Base-by-base conservation (phyloP, 148 eudicot genomes). In the Rhododendron ovatum region DNA sequence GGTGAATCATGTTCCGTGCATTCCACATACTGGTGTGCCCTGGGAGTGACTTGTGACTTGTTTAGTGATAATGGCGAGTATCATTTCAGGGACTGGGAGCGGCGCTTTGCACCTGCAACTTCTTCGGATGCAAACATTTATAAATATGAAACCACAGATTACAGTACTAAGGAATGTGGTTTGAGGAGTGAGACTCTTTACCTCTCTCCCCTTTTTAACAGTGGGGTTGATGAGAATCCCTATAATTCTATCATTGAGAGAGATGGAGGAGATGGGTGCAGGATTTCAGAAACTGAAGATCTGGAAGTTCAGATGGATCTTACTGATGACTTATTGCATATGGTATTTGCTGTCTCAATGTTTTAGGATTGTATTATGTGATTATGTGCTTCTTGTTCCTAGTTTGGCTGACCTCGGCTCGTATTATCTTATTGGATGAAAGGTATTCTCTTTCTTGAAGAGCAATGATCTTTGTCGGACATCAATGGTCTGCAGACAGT, bases 401-500 rank as follows among this genome's bases (percentile, higher is more conserved):
- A 30, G 35, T 28, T 51, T 43, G 78, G 80, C 26, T 78, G 55
- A 87, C 83, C 41, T 55, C 78, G 13, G 10, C 69, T 82, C 14
- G 22, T 80, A n/a, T n/a, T 76, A 3, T 78, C 71, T 35, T 75
- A 51, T 77, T 51, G 47, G 59, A 53, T 91, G 84, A 82, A 87
- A 97, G 99, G 98, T 95, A 80, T 95, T 95, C 87, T 92, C 98
- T 78, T 97, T 97, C 90, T 89, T 97, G 91, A 92, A 92, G 74
- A 94, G 91, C 83, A 85, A 91, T 73, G 93, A 97, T 87, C 98
- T 95, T 86, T 97, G 98, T 90, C 93, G 92, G 84, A 98, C 95
- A 83, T 95, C 98, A 83, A 90, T 92, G 89, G 98, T 97, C 82
- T 97, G 99, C 91, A 92, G 92, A 90, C 99, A 97, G 90, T 97